Percentiles rank a stretch among this genome's conserved stretches.
These are phyloP conservation scores for Pueraria montana DNA, from an alignment of 306 rosid genomes.

Conservation along the genomic window DNA sequence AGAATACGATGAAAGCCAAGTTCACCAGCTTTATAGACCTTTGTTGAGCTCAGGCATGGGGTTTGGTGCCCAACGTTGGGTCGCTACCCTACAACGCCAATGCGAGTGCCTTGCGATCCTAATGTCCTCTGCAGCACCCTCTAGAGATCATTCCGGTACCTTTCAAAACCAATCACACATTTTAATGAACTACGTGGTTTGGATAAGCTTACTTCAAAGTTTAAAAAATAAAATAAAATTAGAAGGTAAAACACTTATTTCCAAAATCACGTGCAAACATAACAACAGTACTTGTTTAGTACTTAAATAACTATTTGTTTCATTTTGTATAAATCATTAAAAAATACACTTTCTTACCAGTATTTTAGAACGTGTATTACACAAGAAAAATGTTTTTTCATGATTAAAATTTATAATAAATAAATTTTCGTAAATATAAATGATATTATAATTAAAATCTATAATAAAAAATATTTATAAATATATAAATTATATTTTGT, in stretches of 20 bases:
- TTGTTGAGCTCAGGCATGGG: conserved; percentile 90
- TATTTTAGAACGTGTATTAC: no score
- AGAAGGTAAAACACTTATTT: neutral
- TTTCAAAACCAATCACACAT: neutral
- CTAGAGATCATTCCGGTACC: conserved; percentile 78
- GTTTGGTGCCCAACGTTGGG: conserved; percentile 91
- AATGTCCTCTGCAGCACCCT: conserved; percentile 73
- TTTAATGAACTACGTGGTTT: neutral
- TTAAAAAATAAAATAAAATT: neutral
- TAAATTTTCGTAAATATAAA: no score
- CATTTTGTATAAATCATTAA: no score
- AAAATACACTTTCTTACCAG: no score
- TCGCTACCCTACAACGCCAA: conserved; percentile 91
- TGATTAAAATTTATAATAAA: no score
- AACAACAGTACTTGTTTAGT: neutral
- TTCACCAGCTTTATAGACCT: conserved; percentile 83
- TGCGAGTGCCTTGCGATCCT: conserved; percentile 91
- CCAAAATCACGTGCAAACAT: neutral
- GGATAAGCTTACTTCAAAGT: neutral
- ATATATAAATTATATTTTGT: no score
- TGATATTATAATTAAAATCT: no score
- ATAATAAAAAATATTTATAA: no score
- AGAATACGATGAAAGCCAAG: conserved; percentile 85
- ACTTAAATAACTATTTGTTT: no score
- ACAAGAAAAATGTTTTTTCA: no score